Evolutionary conservation across 768 basidiomycete genomes (phyloP), one percentile per base, ranked within the genome.

Genomic region (Suillus decipiens): DNA sequence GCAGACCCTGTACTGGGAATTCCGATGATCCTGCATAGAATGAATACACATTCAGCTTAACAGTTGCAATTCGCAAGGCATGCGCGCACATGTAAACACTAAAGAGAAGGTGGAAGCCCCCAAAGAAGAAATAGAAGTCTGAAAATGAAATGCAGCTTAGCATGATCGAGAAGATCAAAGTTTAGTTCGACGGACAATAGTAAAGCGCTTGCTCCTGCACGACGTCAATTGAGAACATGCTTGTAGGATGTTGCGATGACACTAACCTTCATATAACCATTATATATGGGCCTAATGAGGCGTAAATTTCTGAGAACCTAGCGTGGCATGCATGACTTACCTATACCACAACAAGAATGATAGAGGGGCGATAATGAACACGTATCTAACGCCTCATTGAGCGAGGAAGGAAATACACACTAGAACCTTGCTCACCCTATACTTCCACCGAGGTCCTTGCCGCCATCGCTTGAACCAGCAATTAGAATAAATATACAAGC

Each of bases 41-140:
- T 56, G 61, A 53, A 72, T 64, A 64, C 64, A 72, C 70, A 68
- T 67, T 66, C 54, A 65, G 68, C 64, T 72, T 67, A 14, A 63
- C 69, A 15, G 68, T 51, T 70, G 51, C 57, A 59, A 56, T 58
- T 55, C 47, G 61, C 61, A 61, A 53, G 51, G 42, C 51, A 41
- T 22, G 64, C 12, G 69, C 88, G 80, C 72, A 92, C 94, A 93
- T 93, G 80, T 98, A 99, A 72, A 93, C 74, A 66, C 91, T 92
- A 80, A 94, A 98, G 47, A 93, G 81, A 65, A 99, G 83, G 78
- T 99, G 95, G 83, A 93, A 98, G 54, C 95, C 96, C 61, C 89
- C 84, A 79, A 99, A 99, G 78, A 98, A 86, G 83, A 98, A 96
- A 82, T 94, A 99, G 67, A 97, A 77, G 80, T 98, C 96, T 98